Evolutionary conservation across 2,329 filamentous ascomycete genomes (phyloP).

Genomic region (Harringtonia aguacate): DNA sequence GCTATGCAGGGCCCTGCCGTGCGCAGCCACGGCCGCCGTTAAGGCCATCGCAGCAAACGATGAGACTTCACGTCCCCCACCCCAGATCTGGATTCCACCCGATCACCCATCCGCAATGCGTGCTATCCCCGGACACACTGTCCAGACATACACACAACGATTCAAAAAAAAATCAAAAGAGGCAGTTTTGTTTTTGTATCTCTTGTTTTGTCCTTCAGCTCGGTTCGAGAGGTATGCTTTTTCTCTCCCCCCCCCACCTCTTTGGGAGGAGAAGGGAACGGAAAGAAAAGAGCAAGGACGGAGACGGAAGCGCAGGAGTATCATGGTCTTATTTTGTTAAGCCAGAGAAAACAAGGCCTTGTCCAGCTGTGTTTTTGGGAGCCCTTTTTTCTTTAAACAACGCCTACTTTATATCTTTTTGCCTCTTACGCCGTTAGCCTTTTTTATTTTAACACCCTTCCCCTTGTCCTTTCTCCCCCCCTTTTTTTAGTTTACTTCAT

Average conservation of each 20-base stretch:
- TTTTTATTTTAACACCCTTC: constrained; percentile 1
- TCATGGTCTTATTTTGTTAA: neutral
- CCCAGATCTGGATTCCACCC: no score
- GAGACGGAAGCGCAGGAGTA: neutral
- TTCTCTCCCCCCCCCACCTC: no score
- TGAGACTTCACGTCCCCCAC: no score
- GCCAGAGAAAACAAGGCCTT: neutral
- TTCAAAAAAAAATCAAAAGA: neutral
- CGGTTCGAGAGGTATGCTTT: neutral
- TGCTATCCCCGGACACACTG: no score
- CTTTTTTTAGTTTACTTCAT: constrained; percentile 11
- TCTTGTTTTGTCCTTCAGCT: neutral
- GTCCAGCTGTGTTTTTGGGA: neutral
- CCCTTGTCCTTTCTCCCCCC: neutral
- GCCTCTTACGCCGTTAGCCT: constrained; percentile 1
- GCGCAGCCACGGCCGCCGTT: constrained; percentile 87
- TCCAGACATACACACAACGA: no score
- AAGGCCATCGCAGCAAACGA: constrained; percentile 27
- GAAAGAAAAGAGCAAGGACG: neutral
- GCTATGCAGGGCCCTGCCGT: constrained; percentile 82
- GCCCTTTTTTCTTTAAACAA: constrained; percentile 5
- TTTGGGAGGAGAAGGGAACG: neutral
- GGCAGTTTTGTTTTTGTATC: neutral
- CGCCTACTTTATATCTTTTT: constrained; percentile 1
- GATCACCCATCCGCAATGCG: no score